These are phyloP conservation scores for Hypomyces rosellus DNA, from an alignment of 2,329 filamentous ascomycete genomes.

Conservation along the genomic window DNA sequence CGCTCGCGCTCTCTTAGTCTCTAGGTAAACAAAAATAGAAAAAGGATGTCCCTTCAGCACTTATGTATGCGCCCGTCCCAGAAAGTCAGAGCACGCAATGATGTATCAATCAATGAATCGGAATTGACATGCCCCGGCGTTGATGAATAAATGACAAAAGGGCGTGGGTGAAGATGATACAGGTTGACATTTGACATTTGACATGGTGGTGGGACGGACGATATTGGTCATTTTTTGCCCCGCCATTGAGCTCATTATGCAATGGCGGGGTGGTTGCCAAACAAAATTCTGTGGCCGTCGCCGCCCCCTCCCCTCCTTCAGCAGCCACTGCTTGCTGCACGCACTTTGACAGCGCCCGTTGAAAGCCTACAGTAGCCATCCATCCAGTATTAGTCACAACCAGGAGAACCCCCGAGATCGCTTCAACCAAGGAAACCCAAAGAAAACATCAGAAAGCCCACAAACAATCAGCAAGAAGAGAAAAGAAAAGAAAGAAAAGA, in stretches of 20 bases:
- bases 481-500: not conserved
- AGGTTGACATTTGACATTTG: too few relatives aligned
- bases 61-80: not conserved
- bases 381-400: too few relatives aligned
- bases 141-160: not conserved
- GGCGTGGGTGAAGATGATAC: too few relatives aligned
- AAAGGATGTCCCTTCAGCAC: not conserved
- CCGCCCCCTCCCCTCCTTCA: too few relatives aligned
- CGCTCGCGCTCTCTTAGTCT: not conserved
- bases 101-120: not conserved
- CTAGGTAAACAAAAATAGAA: not conserved
- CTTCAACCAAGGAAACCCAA: not conserved
- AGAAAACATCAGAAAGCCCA: too few relatives aligned
- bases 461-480: not conserved
- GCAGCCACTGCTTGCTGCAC: too few relatives aligned
- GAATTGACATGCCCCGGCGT: not conserved
- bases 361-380: too few relatives aligned
- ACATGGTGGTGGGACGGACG: too few relatives aligned
- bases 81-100: not conserved
- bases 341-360: too few relatives aligned
- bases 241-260: slow-evolving; percentile 6
- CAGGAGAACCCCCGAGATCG: not conserved
- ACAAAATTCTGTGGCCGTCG: too few relatives aligned
- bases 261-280: slow-evolving; percentile 7
- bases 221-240: slow-evolving; percentile 9